Evolutionary conservation across 1,139 yeast species (phyloP).

Genomic region (Meyerozyma carpophila): DNA sequence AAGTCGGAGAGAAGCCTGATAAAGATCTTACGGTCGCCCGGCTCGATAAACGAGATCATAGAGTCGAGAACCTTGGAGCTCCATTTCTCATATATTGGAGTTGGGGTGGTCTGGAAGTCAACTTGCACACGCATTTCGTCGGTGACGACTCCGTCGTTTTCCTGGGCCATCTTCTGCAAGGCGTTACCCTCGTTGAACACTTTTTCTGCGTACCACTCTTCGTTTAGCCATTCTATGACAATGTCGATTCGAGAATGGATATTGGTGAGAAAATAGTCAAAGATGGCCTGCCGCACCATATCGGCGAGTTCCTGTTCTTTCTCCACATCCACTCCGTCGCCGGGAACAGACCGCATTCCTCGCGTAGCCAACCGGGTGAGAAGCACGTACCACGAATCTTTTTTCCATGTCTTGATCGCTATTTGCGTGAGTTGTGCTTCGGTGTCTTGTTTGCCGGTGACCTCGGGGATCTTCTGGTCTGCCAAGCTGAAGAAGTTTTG

Average conservation of each 20-base stretch:
- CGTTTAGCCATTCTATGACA: constrained; percentile 91
- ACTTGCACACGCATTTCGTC: constrained; percentile 8
- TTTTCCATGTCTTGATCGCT: constrained; percentile 60
- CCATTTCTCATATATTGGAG: constrained; percentile 61
- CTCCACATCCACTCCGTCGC: constrained; percentile 12
- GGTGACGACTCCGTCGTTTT: constrained; percentile 8
- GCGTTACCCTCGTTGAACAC: constrained; percentile 32
- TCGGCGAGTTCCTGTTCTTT: constrained; percentile 44
- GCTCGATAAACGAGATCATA: constrained; percentile 77
- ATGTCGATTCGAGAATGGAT: constrained; percentile 69
- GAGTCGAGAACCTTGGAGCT: constrained; percentile 70
- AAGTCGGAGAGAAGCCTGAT: constrained; percentile 80
- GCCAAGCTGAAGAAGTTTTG: constrained; percentile 51
- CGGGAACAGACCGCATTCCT: constrained; percentile 47
- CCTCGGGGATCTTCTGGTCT: constrained; percentile 9
- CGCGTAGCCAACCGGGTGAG: constrained; percentile 75
- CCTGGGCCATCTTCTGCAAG: constrained; percentile 12
- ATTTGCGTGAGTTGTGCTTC: constrained; percentile 37
- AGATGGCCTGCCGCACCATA: constrained; percentile 62
- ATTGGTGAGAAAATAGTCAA: constrained; percentile 68
- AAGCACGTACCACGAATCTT: constrained; percentile 73
- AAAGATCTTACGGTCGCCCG: constrained; percentile 72
- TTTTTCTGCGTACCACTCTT: constrained; percentile 84
- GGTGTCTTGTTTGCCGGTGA: constrained; percentile 15
- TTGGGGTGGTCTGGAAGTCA: constrained; percentile 16